Evolutionary conservation across 2,329 filamentous ascomycete genomes (phyloP), one percentile per base, ranked within the genome.

Genomic region (Sarocladiaceae sp.): DNA sequence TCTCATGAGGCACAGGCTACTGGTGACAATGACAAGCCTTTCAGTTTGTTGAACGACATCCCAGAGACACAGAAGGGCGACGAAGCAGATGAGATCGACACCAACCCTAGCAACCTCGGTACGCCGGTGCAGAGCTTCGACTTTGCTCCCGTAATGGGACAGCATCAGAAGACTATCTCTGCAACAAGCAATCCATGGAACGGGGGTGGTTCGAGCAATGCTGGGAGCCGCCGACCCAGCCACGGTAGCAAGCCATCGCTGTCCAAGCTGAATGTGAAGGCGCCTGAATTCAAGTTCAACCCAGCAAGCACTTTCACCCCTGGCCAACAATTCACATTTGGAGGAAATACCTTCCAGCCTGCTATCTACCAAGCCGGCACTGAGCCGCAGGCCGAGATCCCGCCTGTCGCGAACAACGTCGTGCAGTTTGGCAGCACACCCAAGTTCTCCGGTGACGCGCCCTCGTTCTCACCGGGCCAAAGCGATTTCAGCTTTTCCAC

Each of bases 231-330:
- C 23, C 65, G 68, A 33, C 67, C 64, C 13, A 65, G 70, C 10
- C 85, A 89, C 56, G 74, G 71, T 15, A 83, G 82, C 58, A 87
- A 84, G 54, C 71, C 81, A 3, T 90, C 80, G 1, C 63, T 82
- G 33, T 88, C 88, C 1, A 90, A 83, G 53, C 76, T 97, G 53
- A 97, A 97, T 55, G 89, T 94, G 23, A 80, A 84, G 50, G 91
- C 91, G 0, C 85, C 89, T 37, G 88, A 93, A 57, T 96, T 96
- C 70, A 88, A 83, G 54, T 91, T 91, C 63, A 78, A 79, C 49
- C 76, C 76, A 3, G 60, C 65, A 13, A 70, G 60, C 53, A 64
- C 61, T 24, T 76, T 75, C 54, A 64, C 68, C 23, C 66, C 69
- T 24, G 57, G 62, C 20, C 10, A 65, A 13, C 63, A 72, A 44